Conservation (phyloP, 495 filamentous ascomycete genomes). For the Penicillium samsonianum region DNA sequence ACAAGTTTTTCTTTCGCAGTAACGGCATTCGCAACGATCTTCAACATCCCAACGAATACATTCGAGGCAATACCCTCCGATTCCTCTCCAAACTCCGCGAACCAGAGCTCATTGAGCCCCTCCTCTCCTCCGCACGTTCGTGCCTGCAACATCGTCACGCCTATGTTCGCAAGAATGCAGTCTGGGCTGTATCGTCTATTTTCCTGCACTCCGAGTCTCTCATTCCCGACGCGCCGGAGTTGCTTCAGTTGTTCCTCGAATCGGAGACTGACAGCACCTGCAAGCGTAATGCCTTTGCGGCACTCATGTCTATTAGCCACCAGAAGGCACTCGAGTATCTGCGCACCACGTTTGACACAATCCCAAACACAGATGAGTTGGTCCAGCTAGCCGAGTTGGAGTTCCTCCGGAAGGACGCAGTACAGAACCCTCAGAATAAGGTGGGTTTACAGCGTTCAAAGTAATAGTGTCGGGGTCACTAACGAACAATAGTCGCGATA, state of each 20-base stretch:
- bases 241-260: constrained; percentile 87
- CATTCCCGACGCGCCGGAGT: constrained; percentile 93
- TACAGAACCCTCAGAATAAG: constrained; percentile 92
- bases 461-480: constrained; percentile 21
- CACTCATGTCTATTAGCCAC: constrained; percentile 86
- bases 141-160: constrained; percentile 96
- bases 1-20: constrained; percentile 48
- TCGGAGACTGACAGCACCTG: constrained; percentile 92
- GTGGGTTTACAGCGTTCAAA: constrained; percentile 39
- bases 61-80: constrained; percentile 92
- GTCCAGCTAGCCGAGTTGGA: constrained; percentile 92
- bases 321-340: constrained; percentile 90
- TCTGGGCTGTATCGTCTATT: constrained; percentile 92
- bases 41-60: constrained; percentile 97
- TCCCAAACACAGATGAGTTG: constrained; percentile 91
- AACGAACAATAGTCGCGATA: constrained; percentile 69
- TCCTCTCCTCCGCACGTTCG: constrained; percentile 84
- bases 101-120: constrained; percentile 91
- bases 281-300: constrained; percentile 97
- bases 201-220: constrained; percentile 86
- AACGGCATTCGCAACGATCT: constrained; percentile 98
- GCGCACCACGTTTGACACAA: constrained; percentile 86
- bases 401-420: constrained; percentile 97
- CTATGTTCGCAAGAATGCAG: constrained; percentile 97
- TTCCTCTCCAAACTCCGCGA: constrained; percentile 97